Conservation (phyloP, 768 basidiomycete species). For the Naganishia kalamii region DNA sequence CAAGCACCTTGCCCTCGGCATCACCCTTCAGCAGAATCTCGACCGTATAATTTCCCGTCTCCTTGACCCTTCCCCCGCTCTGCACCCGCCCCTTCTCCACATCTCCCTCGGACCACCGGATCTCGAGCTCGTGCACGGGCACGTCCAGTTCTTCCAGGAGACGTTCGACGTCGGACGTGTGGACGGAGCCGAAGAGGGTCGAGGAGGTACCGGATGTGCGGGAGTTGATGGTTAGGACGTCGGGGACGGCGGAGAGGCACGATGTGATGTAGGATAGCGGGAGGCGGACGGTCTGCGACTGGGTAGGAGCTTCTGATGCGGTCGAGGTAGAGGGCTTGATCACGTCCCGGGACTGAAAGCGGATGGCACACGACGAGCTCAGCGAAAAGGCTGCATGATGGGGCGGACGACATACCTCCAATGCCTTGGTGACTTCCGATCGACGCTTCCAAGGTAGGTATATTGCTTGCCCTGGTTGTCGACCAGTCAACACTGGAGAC, state of each 20-base stretch:
- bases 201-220: conserved; percentile 5
- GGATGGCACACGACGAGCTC: not conserved
- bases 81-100: conserved; percentile 10
- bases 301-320: not conserved
- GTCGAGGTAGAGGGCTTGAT: not conserved
- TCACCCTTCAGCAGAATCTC: conserved; percentile 12
- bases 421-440: conserved; percentile 1
- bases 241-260: not conserved
- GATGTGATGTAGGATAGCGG: conserved; percentile 5
- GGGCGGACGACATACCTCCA: conserved; percentile 14
- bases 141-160: not conserved
- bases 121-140: conserved; percentile 7
- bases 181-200: conserved; percentile 18
- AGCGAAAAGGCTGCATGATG: too few relatives aligned
- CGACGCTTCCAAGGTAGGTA: conserved; percentile 24
- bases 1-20: conserved; percentile 6
- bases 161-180: not conserved
- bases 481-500: not conserved
- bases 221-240: not conserved
- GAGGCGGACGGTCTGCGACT: not conserved
- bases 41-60: conserved; percentile 10
- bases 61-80: conserved; percentile 4
- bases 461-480: conserved; percentile 3
- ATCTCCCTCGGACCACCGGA: conserved; percentile 9
- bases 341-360: not conserved